phyloP scores from a whole-genome alignment of 1,284 basidiomycete genomes.

The Microbotryum saponariae region DNA sequence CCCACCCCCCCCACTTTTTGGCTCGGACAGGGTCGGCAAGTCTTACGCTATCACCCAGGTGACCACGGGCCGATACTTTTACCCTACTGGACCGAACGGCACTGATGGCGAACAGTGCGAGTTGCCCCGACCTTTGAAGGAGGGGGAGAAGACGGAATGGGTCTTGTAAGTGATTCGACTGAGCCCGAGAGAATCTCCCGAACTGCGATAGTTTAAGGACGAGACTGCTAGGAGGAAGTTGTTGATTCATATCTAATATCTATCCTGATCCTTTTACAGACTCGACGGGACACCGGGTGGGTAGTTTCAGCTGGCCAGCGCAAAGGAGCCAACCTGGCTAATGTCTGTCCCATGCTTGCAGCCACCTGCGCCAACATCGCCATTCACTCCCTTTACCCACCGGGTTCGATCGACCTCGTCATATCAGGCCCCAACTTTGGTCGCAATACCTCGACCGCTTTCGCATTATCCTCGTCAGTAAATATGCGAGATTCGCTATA shows the following conservation, averaged over 20 bases:
- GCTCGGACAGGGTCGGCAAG: background rate
- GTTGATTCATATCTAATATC: no score
- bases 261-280: no score
- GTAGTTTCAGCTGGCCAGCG: background rate
- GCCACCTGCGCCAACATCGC: constrained; percentile 84
- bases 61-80: constrained; percentile 68
- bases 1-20: background rate
- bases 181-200: no score
- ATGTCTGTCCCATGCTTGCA: constrained; percentile 55
- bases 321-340: background rate
- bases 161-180: constrained; percentile 47
- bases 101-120: constrained; percentile 56
- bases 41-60: constrained; percentile 54
- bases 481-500: no score
- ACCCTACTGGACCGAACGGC: constrained; percentile 57
- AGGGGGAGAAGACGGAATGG: constrained; percentile 63
- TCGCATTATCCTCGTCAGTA: constrained; percentile 34
- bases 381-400: constrained; percentile 70
- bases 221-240: no score
- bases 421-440: constrained; percentile 48
- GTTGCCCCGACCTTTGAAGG: constrained; percentile 57
- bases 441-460: constrained; percentile 36
- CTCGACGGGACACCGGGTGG: constrained; percentile 53
- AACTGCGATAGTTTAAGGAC: no score
- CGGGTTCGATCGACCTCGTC: constrained; percentile 70